Conservation (phyloP, 768 basidiomycete species). For the Auriscalpium vulgare region DNA sequence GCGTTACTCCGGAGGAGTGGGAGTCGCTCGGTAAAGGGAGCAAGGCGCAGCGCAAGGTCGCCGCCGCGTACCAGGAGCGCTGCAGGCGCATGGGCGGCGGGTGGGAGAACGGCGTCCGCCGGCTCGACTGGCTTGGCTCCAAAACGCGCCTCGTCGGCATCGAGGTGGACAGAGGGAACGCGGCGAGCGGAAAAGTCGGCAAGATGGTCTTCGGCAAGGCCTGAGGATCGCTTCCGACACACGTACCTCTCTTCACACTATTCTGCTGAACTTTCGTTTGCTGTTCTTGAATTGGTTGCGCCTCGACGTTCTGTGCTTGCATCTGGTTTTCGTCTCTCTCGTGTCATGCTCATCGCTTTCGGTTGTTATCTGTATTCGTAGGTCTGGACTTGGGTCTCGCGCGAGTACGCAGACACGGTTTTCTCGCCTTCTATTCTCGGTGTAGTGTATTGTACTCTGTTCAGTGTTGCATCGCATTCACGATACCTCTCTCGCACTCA, state of each 20-base stretch:
- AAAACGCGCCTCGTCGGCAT: conserved; percentile 55
- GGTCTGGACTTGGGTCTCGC: background rate
- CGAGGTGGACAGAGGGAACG: conserved; percentile 42
- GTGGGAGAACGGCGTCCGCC: conserved; percentile 61
- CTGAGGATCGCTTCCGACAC: conserved; percentile 16
- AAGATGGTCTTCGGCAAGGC: conserved; percentile 41
- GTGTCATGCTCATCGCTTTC: background rate
- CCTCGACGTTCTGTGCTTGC: background rate
- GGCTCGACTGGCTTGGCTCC: conserved; percentile 58
- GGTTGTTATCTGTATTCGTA: background rate
- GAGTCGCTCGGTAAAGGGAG: conserved; percentile 46
- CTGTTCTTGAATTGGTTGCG: background rate
- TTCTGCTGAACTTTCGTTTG: background rate
- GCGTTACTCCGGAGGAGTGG: conserved; percentile 63
- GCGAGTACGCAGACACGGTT: background rate
- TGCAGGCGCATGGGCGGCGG: conserved; percentile 54
- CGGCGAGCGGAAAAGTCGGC: conserved; percentile 30
- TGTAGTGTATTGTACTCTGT: background rate
- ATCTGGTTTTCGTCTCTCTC: background rate
- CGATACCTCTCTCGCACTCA: background rate
- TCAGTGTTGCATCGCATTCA: background rate
- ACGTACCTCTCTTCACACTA: background rate
- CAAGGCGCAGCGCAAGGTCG: conserved; percentile 48
- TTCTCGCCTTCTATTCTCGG: background rate
- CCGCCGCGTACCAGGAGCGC: conserved; percentile 54